phyloP scores from a whole-genome alignment of 352 stramenopile genomes.

The Elongisporangium senticosum region DNA sequence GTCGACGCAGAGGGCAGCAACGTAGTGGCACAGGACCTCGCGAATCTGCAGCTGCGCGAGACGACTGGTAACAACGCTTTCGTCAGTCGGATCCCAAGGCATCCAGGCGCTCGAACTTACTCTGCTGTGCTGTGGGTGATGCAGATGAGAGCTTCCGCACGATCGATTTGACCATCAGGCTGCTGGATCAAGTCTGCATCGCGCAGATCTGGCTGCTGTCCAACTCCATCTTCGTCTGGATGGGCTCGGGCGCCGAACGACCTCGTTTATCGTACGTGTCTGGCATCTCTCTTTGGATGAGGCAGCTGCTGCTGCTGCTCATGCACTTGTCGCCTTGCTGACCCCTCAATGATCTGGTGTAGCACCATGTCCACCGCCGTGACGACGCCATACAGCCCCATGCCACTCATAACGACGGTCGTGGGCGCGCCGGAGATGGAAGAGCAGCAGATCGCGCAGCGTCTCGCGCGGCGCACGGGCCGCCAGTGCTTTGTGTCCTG shows the following conservation, averaged over 20 bases:
- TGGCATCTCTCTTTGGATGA: neutral
- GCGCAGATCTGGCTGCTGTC: slow-evolving; percentile 69
- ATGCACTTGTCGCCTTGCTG: neutral
- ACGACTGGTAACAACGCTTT: neutral
- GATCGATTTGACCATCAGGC: slow-evolving; percentile 44
- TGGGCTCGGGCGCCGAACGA: slow-evolving; percentile 45
- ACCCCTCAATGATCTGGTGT: neutral
- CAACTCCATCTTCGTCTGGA: slow-evolving; percentile 75
- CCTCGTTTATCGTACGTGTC: slow-evolving; percentile 25
- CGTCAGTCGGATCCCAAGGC: too few relatives aligned
- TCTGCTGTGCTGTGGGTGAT: neutral
- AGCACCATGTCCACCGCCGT: slow-evolving; percentile 78
- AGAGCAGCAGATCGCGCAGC: slow-evolving; percentile 79
- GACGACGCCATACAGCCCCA: slow-evolving; percentile 68
- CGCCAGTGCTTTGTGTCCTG: slow-evolving; percentile 81
- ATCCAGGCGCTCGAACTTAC: too few relatives aligned
- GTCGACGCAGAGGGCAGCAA: neutral
- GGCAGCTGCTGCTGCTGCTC: neutral
- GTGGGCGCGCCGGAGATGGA: slow-evolving; percentile 62
- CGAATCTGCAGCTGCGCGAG: neutral
- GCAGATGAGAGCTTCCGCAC: slow-evolving; percentile 19
- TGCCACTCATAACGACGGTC: slow-evolving; percentile 73
- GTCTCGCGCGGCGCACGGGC: slow-evolving; percentile 51
- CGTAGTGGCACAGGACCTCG: neutral
- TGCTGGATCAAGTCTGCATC: slow-evolving; percentile 66